phyloP scores from a whole-genome alignment of 1,139 yeast species.

The Geotrichum cucujoidarum region DNA sequence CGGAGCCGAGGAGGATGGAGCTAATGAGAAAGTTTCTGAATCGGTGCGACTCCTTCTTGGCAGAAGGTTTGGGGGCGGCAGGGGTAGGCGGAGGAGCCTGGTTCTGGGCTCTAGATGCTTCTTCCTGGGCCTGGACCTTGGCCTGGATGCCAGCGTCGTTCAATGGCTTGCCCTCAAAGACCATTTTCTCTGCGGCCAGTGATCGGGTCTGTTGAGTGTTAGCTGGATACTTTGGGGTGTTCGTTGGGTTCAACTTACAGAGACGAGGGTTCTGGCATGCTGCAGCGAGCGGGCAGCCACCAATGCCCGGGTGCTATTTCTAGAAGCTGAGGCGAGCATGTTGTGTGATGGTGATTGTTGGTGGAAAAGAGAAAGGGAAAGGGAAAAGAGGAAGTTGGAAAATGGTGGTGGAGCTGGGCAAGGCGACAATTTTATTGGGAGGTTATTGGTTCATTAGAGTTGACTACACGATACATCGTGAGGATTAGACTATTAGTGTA shows the following conservation, averaged over 20 bases:
- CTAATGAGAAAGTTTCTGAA: conserved; percentile 34
- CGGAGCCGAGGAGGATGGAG: conserved; percentile 28
- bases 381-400: not conserved
- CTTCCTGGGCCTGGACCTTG: conserved; percentile 10
- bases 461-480: too few species aligned
- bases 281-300: not conserved
- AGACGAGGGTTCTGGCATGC: not conserved
- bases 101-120: conserved; percentile 5
- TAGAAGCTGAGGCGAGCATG: conserved; percentile 14
- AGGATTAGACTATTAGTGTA: not conserved
- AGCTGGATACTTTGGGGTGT: not conserved
- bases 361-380: not conserved
- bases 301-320: conserved; percentile 9
- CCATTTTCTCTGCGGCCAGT: conserved; percentile 12
- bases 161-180: conserved; percentile 19
- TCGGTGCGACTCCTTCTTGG: conserved; percentile 30
- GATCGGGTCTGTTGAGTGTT: conserved; percentile 2
- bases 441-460: not conserved
- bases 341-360: conserved; percentile 4
- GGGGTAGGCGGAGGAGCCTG: not conserved
- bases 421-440: not conserved
- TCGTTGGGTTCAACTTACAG: not conserved
- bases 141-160: conserved; percentile 5
- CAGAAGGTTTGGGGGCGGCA: not conserved
- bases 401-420: not conserved